These are phyloP conservation scores for Solanum sparsipilum DNA, from an alignment of 257 asterid genomes.

Conservation along the genomic window DNA sequence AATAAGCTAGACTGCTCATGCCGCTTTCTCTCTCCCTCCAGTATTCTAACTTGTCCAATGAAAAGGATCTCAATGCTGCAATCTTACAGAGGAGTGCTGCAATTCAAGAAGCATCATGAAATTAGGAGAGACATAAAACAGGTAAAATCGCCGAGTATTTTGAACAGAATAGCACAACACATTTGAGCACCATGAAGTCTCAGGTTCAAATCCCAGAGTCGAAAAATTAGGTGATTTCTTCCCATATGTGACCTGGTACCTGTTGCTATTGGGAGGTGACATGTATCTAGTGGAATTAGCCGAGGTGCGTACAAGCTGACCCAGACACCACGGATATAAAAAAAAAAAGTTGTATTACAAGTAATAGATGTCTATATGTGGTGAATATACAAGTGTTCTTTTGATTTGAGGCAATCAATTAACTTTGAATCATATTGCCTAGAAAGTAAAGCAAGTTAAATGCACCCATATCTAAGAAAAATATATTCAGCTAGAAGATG, in stretches of 20 bases:
- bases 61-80: conserved; percentile 82
- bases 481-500: neutral
- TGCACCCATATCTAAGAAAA: neutral
- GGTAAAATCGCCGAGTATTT: neutral
- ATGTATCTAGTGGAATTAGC: neutral
- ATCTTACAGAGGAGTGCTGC: conserved; percentile 92
- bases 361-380: neutral
- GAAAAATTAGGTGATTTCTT: neutral
- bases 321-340: neutral
- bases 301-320: neutral
- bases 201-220: neutral
- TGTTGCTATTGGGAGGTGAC: neutral
- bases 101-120: conserved; percentile 12
- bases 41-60: conserved; percentile 71
- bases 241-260: neutral
- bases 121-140: neutral
- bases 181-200: neutral
- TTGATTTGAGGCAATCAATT: neutral
- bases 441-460: neutral
- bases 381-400: neutral
- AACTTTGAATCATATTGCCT: neutral
- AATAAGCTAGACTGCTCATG: conserved; percentile 89
- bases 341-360: neutral
- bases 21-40: conserved; percentile 76
- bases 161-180: neutral